Evolutionary conservation across 2,329 filamentous ascomycete genomes (phyloP), one percentile per base, ranked within the genome.

Genomic region (Nigrospora sphaerica): DNA sequence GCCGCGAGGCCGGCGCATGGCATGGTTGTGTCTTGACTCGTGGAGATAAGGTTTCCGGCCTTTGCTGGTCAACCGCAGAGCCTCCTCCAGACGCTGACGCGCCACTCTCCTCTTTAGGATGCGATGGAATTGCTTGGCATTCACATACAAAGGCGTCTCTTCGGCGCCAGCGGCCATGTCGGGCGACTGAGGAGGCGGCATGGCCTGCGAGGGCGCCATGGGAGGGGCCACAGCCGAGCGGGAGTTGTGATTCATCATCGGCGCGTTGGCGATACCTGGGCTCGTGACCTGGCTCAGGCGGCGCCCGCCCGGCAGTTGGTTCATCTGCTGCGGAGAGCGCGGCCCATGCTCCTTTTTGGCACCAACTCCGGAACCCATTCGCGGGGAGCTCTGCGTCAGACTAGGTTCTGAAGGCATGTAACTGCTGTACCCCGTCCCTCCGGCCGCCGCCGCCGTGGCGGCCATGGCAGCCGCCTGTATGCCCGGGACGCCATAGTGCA

Each of bases 101-200:
- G 93, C 93, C 52, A 97, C 89, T 49, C 93, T 81, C 48, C 93
- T 81, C 74, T 98, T 97, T 46, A 98, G 70, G 42, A 98, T 98
- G 23, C 93, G 86, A 63, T 98, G 93, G 57, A 98, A 98, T 61
- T 98, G 93, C 66, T 98, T 98, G 6, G 93, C 93, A 59, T 98
- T 98, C 60, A 98, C 93, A 57, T 98, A 98, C 1, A 98, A 73
- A 0, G 93, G 93, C 0, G 92, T 92, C 62, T 98, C 93, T 64
- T 97, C 93, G 13, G 78, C 78, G 13, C 77, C 75, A 3, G 85
- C 73, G 1, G 86, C 78, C 57, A 93, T 81, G 62, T 96, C 91
- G 9, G 89, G 88, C 1, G 89, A 92, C 52, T 88, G 83, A 4
- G 81, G 79, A 39, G 80, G 79, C 49, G 81, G 81, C 68, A 85